Base-by-base conservation (phyloP, 2,329 filamentous ascomycete genomes). In the Pyrenophora tritici-repentis region DNA sequence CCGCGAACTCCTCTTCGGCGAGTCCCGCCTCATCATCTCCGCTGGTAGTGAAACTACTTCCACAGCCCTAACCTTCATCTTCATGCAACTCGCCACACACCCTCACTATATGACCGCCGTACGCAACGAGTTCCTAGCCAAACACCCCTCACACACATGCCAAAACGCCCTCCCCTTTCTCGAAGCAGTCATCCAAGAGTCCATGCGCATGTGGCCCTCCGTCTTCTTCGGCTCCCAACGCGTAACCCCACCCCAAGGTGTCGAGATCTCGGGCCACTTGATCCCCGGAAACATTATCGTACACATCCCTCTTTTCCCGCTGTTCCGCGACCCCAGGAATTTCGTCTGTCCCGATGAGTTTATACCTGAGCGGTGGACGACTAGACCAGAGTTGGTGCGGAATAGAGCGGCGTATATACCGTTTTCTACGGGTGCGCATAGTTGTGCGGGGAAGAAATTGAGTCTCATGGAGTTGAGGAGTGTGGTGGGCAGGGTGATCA, bases 391-490 rank as follows among this genome's bases (percentile, higher is more conserved):
- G 3, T 35, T 67, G 14, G 46, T 66, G 3, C 35, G 57, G 1
- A 58, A 62, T 20, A 62, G 48, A 32, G 38, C 78, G 31, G 88
- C 88, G 0, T 91, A 89, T 70, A 88, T 85, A 49, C 86, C 89
- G 1, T 90, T 90, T 59, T 84, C 81, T 20, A 76, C 88, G 40
- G 87, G 87, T 0, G 81, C 85, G 0, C 77, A 87, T 18, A 85
- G 83, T 5, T 90, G 87, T 66, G 86, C 88, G 37, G 87, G 87
- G 1, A 89, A 88, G 76, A 79, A 38, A 0, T 72, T 88, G 36
- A 85, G 85, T 1, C 85, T 86, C 58, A 78, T 82, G 48, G 86
- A 88, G 74, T 81, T 88, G 79, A 81, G 76, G 54, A 81, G 81
- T 17, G 80, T 84, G 3, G 61, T 88, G 42, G 83, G 83, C 10